A percentile compares a stretch with the other conserved stretches of the same genome.
These are phyloP conservation scores for Oryza nivara DNA, from an alignment of 176 grass and related monocot genomes.

Conservation along the genomic window DNA sequence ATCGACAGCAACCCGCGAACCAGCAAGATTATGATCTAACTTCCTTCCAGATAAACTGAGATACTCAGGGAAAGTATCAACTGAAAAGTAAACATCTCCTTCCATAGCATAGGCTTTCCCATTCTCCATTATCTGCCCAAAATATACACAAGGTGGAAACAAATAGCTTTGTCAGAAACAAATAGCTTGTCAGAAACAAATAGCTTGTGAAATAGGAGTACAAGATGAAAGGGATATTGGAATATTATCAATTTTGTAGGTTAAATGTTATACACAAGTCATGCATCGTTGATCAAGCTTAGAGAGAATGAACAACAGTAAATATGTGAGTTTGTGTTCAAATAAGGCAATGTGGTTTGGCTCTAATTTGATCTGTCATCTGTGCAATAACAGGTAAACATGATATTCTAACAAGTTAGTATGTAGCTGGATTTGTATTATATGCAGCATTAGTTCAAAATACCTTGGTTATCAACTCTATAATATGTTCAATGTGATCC, in stretches of 20 bases:
- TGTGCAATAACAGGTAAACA: not conserved
- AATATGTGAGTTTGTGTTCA: not conserved
- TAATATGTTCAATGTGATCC: slow-evolving; percentile 87
- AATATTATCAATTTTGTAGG: not conserved
- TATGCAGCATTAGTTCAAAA: not conserved
- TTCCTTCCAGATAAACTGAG: slow-evolving; percentile 59
- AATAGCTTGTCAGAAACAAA: not conserved
- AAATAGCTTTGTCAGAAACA: not conserved
- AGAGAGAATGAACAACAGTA: not conserved
- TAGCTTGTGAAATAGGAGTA: not conserved
- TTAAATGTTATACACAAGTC: not conserved
- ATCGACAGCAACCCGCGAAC: slow-evolving; percentile 63
- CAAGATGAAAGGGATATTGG: not conserved
- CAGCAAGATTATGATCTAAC: slow-evolving; percentile 62
- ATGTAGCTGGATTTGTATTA: not conserved
- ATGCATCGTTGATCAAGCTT: slow-evolving; percentile 9
- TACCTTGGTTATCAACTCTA: slow-evolving; percentile 85
- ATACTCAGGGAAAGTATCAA: slow-evolving; percentile 64
- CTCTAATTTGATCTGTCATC: slow-evolving; percentile 7
- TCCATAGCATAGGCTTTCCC: slow-evolving; percentile 61
- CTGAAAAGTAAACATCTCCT: slow-evolving; percentile 78
- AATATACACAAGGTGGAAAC: slow-evolving; percentile 4
- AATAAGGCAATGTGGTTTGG: not conserved
- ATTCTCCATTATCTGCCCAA: slow-evolving; percentile 73
- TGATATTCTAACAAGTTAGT: not conserved